Base-by-base conservation (phyloP, 164 flowering plant species). In the Dillenia turbinata region DNA sequence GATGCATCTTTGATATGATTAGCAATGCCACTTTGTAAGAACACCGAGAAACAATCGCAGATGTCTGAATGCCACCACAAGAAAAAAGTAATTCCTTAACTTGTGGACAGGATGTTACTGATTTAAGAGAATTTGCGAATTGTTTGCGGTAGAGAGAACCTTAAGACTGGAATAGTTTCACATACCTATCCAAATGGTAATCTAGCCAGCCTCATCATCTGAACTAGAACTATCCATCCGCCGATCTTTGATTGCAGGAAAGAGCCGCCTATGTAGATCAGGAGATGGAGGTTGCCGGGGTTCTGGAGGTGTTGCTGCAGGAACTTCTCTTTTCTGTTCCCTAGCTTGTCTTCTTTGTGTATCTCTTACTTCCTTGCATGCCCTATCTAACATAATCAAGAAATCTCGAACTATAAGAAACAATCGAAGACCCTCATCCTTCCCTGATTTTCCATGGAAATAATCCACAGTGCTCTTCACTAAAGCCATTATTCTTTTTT, bases 381-480 rank as follows among this genome's bases (percentile, higher is more conserved):
- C 81, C 67, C 84, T 89, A 62, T 90, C 92, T 54, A 92, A 65
- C 70, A 90, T 86, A 53, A 85, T 64, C 48, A 90, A 69, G 57
- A 93, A 93, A 68, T 93, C 97, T 22, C 98, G 71, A 15, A 93
- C 94, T 11, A 88, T 81, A 33, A 75, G 73, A 73, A 93, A 90
- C 74, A 93, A 67, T 3, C 88, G 80, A 66, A 90, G 62, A 1
- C 98, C 97, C 70, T 93, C 98, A 56, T 93, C 96, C 69, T 80
- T 90, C 50, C 83, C 81, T 43, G 91, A 70, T 16, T 78, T 80
- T 54, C 98, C 98, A 69, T 93, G 98, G 77, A 90, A 93, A 66
- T 93, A 93, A 69, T 88, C 94, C 2, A 82, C 90, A 2, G 97
- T 85, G 73, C 77, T 79, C 69, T 84, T 88, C 69, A 92, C 93